Base-by-base conservation (phyloP, 129 eudicot genomes). In the Flaveria ramosissima region DNA sequence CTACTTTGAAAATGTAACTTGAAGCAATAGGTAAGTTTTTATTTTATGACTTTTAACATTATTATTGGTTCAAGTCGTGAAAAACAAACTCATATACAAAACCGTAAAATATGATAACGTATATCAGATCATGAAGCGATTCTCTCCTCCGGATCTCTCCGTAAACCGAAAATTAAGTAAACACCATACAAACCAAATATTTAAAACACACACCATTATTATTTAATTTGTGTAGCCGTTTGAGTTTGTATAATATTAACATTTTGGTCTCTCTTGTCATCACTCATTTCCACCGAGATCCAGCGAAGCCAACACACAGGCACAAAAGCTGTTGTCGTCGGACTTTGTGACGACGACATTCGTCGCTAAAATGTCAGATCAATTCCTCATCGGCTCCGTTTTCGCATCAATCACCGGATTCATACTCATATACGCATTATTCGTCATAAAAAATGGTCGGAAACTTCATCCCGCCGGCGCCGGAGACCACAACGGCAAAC, bases 331-430 rank as follows among this genome's bases (percentile, higher is more conserved):
- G 41, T 36, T 36, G 41, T 36, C 41, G 41, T 5, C 41, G 41
- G 41, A 36, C 41, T 36, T 36, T 36, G 41, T 36, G 41, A 36
- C 41, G 57, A 23, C 63, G 41, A 74, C 85, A 80, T 80, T 83
- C 72, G 59, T 71, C 84, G 62, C 61, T 73, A 45, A 59, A 24
- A 77, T 76, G 87, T 56, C 73, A 60, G 89, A 88, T 80, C 83
- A 56, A 4, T 36, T 65, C 3, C 19, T 74, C 42, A 32, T 75
- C 9, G 86, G 53, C 23, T 71, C 36, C 4, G 14, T 71, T 20
- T 48, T 85, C 74, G 88, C 88, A 39, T 72, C 80, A 24, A 71
- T 66, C 16, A 19, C 70, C 9, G 89, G 82, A 30, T 24, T 73
- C 7, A 47, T 79, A 19, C 36, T 75, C n/a, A 2, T 80, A 10